Evolutionary conservation across 371 early-diverging fungal genomes (phyloP).

Genomic region (Smittium culicis): DNA sequence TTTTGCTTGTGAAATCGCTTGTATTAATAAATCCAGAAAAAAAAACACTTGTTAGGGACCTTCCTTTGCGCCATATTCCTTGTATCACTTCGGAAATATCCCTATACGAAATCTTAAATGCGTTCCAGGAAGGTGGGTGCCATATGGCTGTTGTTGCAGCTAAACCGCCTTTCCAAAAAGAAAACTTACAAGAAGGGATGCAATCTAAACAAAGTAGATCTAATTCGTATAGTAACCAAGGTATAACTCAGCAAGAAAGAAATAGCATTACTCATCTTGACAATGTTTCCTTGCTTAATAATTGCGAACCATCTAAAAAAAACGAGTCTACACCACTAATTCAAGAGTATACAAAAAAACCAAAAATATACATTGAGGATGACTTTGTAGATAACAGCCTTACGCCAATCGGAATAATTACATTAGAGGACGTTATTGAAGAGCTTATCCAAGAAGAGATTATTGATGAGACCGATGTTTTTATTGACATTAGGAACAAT

Average conservation of each 20-base stretch:
- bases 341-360: too few species aligned
- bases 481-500: constrained; percentile 51
- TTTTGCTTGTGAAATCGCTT: constrained; percentile 74
- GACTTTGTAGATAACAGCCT: neutral
- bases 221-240: neutral
- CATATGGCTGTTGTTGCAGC: constrained; percentile 12
- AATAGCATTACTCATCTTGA: neutral
- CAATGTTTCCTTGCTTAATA: neutral
- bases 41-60: constrained; percentile 46
- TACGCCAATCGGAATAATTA: constrained; percentile 74
- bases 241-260: neutral
- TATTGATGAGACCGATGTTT: constrained; percentile 88
- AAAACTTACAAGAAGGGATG: too few species aligned
- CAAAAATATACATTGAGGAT: neutral
- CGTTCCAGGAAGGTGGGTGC: constrained; percentile 87
- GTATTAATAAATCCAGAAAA: constrained; percentile 76
- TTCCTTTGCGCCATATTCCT: constrained; percentile 57
- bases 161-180: too few species aligned
- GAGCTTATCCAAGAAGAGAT: constrained; percentile 83
- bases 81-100: constrained; percentile 57
- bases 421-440: constrained; percentile 93
- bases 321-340: too few species aligned
- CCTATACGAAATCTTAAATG: constrained; percentile 77
- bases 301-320: neutral
- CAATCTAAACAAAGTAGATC: neutral